A percentile compares a stretch with the other conserved stretches of the same genome.
phyloP scores from a whole-genome alignment of 108 stramenopile species.

The Cyclotella distinguenda region DNA sequence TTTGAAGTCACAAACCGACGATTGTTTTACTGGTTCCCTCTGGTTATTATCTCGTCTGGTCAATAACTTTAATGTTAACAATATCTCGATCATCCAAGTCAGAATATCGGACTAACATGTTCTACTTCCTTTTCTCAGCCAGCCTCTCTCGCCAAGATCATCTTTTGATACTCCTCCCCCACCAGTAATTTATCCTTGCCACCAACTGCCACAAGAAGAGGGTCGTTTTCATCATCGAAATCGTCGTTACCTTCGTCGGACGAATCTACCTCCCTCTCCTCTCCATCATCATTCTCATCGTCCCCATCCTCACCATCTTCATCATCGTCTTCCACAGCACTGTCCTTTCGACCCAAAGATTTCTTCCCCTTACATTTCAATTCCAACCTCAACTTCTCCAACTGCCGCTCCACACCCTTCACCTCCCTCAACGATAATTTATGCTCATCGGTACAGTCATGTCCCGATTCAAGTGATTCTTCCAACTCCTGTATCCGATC shows the following conservation, averaged over 20 bases:
- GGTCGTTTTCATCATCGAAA: constrained; percentile 69
- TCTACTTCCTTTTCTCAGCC: neutral
- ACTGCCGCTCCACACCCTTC: constrained; percentile 59
- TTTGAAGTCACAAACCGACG: no score
- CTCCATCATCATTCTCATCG: constrained; percentile 16
- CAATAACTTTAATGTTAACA: neutral
- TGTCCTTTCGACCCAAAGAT: constrained; percentile 8
- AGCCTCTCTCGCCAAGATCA: constrained; percentile 54
- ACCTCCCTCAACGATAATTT: constrained; percentile 65
- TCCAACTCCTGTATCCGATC: constrained; percentile 30
- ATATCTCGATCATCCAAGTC: neutral
- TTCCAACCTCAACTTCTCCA: constrained; percentile 38
- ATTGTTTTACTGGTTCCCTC: no score
- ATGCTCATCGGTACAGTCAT: constrained; percentile 28
- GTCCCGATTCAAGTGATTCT: constrained; percentile 32
- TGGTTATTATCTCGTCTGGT: no score
- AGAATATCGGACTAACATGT: neutral
- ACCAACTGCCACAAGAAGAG: constrained; percentile 79
- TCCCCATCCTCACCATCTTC: constrained; percentile 37
- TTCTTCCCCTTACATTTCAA: constrained; percentile 40
- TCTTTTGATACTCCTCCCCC: constrained; percentile 79
- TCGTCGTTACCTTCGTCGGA: constrained; percentile 26
- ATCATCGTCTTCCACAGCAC: constrained; percentile 17
- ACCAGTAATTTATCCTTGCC: constrained; percentile 70
- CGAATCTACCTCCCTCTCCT: constrained; percentile 5